Conservation (phyloP, 208 protist genomes). For the Phytomonas sp. region DNA sequence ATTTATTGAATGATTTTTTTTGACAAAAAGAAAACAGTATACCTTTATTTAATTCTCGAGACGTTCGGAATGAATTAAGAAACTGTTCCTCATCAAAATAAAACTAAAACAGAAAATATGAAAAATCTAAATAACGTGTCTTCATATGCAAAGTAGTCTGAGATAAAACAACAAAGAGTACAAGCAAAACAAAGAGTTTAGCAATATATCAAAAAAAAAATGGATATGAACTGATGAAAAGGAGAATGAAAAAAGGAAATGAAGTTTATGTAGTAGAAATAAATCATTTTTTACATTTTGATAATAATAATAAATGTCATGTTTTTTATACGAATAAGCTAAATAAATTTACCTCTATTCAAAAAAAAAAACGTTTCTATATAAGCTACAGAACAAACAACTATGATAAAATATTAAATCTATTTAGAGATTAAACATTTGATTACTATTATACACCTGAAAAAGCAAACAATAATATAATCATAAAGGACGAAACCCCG, state of each 20-base stretch:
- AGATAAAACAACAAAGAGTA: conserved; percentile 8
- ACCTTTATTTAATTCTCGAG: neutral
- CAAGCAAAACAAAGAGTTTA: conserved; percentile 6
- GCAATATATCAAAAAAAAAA: conserved; percentile 5
- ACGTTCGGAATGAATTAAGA: conserved; percentile 4
- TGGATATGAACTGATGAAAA: neutral
- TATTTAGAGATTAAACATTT: neutral
- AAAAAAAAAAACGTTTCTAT: neutral
- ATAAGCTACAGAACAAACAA: neutral
- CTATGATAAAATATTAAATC: neutral
- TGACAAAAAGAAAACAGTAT: neutral
- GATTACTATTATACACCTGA: neutral
- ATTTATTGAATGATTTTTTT: neutral
- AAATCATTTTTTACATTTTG: neutral
- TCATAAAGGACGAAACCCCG: neutral
- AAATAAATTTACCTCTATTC: neutral
- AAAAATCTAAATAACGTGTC: neutral
- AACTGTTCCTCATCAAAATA: neutral
- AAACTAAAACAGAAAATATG: conserved; percentile 4
- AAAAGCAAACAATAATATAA: neutral
- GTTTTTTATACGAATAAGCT: neutral
- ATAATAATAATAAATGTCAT: neutral
- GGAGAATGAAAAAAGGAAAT: conserved; percentile 13
- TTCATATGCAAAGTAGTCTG: conserved; percentile 4
- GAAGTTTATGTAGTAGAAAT: neutral